These are phyloP conservation scores for Calocybe gangraenosa DNA, from an alignment of 768 basidiomycete species.

Conservation along the genomic window DNA sequence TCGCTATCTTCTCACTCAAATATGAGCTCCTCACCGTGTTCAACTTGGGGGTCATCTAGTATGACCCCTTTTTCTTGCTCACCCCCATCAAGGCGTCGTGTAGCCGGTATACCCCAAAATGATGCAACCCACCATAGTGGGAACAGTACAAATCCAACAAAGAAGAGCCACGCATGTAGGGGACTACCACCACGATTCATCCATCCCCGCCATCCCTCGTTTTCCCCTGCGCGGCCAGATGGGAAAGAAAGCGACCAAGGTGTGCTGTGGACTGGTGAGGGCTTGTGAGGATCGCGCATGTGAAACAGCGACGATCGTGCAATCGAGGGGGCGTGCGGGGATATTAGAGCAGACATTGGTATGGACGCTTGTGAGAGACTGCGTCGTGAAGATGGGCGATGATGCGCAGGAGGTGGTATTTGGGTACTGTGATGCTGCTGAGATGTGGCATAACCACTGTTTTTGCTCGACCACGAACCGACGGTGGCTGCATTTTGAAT, in stretches of 20 bases:
- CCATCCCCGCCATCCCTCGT: constrained; percentile 32
- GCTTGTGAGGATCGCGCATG: constrained; percentile 77
- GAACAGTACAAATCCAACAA: constrained; percentile 63
- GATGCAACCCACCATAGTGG: constrained; percentile 64
- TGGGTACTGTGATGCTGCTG: constrained; percentile 18
- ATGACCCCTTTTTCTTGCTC: constrained; percentile 64
- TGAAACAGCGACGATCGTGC: constrained; percentile 57
- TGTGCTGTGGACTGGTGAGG: constrained; percentile 53
- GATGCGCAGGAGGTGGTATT: constrained; percentile 18
- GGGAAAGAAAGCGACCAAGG: constrained; percentile 58
- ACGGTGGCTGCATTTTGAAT: constrained; percentile 36
- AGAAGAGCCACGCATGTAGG: constrained; percentile 75
- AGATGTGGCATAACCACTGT: constrained; percentile 17
- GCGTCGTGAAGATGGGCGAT: constrained; percentile 38
- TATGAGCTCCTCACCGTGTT: constrained; percentile 51
- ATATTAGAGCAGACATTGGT: constrained; percentile 72
- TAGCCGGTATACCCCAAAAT: constrained; percentile 51
- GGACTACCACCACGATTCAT: constrained; percentile 53
- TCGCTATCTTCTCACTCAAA: not conserved
- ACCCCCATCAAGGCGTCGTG: constrained; percentile 55
- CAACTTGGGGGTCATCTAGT: constrained; percentile 77
- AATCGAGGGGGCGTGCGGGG: constrained; percentile 75
- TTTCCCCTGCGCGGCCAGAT: constrained; percentile 24
- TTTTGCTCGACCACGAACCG: constrained; percentile 42
- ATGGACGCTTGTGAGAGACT: constrained; percentile 73